phyloP scores from a whole-genome alignment of 306 rosid genomes.

The Inga leiocalycina region DNA sequence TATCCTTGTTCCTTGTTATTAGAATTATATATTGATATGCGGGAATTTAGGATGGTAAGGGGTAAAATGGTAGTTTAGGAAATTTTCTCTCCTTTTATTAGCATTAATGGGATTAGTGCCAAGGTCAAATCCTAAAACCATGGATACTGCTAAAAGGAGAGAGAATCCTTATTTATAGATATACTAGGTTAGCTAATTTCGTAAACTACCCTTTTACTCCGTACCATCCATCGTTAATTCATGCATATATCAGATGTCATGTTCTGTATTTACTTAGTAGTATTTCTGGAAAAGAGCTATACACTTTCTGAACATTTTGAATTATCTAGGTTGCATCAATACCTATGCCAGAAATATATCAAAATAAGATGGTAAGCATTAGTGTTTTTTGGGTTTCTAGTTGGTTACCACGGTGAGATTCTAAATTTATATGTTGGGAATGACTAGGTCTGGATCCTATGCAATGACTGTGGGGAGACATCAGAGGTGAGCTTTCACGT shows the following conservation, averaged over 20 bases:
- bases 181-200: too few relatives aligned
- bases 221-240: too few relatives aligned
- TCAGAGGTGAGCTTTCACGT: constrained; percentile 61
- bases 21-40: background rate
- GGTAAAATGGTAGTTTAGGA: too few relatives aligned
- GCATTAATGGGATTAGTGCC: too few relatives aligned
- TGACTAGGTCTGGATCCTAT: constrained; percentile 70
- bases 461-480: constrained; percentile 72
- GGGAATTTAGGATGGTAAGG: too few relatives aligned
- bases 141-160: too few relatives aligned
- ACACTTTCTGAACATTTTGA: background rate
- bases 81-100: too few relatives aligned
- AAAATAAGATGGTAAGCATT: constrained; percentile 35
- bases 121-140: too few relatives aligned
- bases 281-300: constrained; percentile 6
- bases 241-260: background rate
- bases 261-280: background rate
- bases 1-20: constrained; percentile 3
- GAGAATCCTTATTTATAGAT: too few relatives aligned
- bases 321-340: constrained; percentile 40
- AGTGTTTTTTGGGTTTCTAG: background rate
- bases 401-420: background rate
- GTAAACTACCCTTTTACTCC: too few relatives aligned
- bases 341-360: constrained; percentile 38
- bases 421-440: background rate